Evolutionary conservation across 1,284 basidiomycete genomes (phyloP).

Genomic region (Ustilago shanxiensis): DNA sequence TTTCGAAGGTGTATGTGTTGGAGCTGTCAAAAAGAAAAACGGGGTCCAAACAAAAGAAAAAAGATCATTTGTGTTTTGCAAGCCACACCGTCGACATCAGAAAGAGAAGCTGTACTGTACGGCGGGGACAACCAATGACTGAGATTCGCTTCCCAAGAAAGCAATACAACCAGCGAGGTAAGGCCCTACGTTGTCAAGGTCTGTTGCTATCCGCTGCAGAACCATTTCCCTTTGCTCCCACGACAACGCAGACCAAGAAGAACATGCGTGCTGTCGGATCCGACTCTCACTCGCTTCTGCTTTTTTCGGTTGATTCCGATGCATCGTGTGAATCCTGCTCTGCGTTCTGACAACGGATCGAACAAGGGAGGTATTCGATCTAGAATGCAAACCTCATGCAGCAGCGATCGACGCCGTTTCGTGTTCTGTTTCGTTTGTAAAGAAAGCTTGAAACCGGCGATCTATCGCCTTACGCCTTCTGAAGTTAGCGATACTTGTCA

Average conservation of each 20-base stretch:
- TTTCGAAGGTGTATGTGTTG: not conserved
- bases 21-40: slow-evolving; percentile 5
- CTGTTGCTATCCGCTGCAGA: too few species aligned
- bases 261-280: too few species aligned
- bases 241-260: too few species aligned
- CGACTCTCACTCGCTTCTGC: too few species aligned
- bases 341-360: too few species aligned
- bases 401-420: slow-evolving; percentile 4
- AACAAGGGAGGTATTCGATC: not conserved
- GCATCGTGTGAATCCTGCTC: too few species aligned
- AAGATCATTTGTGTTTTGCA: too few species aligned
- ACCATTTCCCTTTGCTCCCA: too few species aligned
- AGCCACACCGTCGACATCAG: not conserved
- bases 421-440: slow-evolving; percentile 5
- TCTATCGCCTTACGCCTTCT: not conserved
- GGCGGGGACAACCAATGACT: not conserved
- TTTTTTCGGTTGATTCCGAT: too few species aligned
- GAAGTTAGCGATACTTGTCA: too few species aligned
- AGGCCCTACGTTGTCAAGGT: too few species aligned
- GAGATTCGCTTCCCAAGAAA: not conserved
- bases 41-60: slow-evolving; percentile 16
- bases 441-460: not conserved
- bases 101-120: not conserved
- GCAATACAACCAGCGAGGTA: too few species aligned
- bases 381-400: not conserved